Evolutionary conservation across 164 flowering plant genomes (phyloP).

Genomic region (Sextonia rubra): DNA sequence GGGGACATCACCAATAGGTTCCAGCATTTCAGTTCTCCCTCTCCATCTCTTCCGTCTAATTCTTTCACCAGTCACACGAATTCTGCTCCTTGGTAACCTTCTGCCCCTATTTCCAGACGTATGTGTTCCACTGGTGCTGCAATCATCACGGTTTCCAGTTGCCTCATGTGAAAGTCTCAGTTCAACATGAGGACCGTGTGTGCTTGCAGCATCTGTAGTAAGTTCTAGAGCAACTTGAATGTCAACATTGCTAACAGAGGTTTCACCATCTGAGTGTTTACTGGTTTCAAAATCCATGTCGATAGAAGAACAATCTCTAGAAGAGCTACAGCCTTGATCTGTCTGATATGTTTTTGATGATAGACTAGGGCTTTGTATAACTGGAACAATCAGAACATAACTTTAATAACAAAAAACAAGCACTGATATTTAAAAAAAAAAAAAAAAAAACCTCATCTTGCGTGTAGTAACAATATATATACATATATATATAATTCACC

Average conservation of each 20-base stretch:
- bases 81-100: slow-evolving; percentile 43
- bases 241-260: slow-evolving; percentile 29
- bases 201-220: slow-evolving; percentile 30
- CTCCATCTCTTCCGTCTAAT: slow-evolving; percentile 89
- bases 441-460: not conserved
- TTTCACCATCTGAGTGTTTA: slow-evolving; percentile 51
- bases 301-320: slow-evolving; percentile 28
- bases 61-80: slow-evolving; percentile 50
- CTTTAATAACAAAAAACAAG: not conserved
- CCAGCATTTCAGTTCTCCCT: slow-evolving; percentile 58
- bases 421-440: not conserved
- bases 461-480: not conserved
- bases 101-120: slow-evolving; percentile 28
- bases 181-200: slow-evolving; percentile 43
- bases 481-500: slow-evolving; percentile 26
- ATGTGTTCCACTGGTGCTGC: slow-evolving; percentile 74
- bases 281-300: slow-evolving; percentile 34
- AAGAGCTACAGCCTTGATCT: slow-evolving; percentile 35
- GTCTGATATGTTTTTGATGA: slow-evolving; percentile 22
- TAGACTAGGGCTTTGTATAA: slow-evolving; percentile 22
- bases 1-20: slow-evolving; percentile 23
- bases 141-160: slow-evolving; percentile 46
- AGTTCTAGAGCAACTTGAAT: slow-evolving; percentile 32
- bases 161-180: slow-evolving; percentile 47
- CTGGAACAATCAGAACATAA: slow-evolving; percentile 16